phyloP scores from a whole-genome alignment of 441 rosid genomes.

The Breynia disticha region DNA sequence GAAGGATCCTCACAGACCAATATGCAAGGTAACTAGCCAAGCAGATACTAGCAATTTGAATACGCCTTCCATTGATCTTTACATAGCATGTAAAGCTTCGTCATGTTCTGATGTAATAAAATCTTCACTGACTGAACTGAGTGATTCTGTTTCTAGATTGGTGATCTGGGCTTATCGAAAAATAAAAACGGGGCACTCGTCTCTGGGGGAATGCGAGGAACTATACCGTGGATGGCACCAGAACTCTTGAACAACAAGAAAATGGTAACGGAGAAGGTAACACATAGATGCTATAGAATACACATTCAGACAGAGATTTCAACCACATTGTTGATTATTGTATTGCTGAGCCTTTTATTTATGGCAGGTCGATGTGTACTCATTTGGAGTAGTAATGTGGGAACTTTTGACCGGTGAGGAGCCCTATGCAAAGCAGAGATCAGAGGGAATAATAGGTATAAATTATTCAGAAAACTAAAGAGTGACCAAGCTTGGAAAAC shows the following conservation, averaged over 20 bases:
- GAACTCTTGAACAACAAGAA: conserved; percentile 25
- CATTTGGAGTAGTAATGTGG: conserved; percentile 42
- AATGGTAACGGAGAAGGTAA: conserved; percentile 36
- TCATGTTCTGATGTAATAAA: background rate
- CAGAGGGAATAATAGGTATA: conserved; percentile 30
- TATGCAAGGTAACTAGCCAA: conserved; percentile 29
- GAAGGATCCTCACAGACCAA: conserved; percentile 32
- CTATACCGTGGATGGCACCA: conserved; percentile 48
- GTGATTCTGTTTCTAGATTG: conserved; percentile 24
- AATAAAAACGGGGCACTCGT: conserved; percentile 28
- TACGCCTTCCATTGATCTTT: background rate
- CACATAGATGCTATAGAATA: background rate
- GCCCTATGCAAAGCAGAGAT: conserved; percentile 27
- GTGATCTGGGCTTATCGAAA: conserved; percentile 42
- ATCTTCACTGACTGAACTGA: background rate
- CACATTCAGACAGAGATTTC: background rate
- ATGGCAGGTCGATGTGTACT: conserved; percentile 35
- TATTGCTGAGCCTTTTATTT: too few relatives aligned
- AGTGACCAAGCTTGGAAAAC: too few relatives aligned
- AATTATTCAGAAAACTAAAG: background rate
- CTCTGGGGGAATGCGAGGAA: conserved; percentile 41
- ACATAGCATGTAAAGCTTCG: background rate
- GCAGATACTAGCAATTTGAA: background rate
- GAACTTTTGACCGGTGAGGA: conserved; percentile 41
- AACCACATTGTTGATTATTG: too few relatives aligned